These are phyloP conservation scores for Giardia muris DNA, from an alignment of 208 protist genomes.

Conservation along the genomic window DNA sequence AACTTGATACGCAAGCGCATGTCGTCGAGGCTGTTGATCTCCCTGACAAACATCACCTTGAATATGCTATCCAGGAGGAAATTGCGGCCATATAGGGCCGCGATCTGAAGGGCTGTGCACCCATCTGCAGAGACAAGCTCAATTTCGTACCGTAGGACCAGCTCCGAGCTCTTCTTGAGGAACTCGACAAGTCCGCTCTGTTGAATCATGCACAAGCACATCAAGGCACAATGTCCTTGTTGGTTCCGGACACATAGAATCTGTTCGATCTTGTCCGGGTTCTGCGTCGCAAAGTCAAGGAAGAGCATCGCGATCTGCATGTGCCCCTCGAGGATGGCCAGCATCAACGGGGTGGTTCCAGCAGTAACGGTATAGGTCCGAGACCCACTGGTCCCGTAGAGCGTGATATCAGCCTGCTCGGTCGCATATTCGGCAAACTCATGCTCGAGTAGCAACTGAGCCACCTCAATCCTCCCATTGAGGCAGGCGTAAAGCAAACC, in stretches of 20 bases:
- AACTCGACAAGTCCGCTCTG: background rate
- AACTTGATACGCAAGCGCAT: background rate
- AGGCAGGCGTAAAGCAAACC: background rate
- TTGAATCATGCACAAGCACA: background rate
- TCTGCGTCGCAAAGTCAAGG: background rate
- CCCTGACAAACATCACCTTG: background rate
- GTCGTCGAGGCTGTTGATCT: background rate
- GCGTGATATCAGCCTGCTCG: background rate
- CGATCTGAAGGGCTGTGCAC: background rate
- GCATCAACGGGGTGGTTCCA: background rate
- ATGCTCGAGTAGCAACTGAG: background rate
- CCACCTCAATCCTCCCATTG: background rate
- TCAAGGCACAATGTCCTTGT: background rate
- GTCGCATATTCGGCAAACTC: background rate
- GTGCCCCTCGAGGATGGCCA: background rate
- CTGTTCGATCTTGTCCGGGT: background rate
- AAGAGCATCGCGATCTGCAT: background rate
- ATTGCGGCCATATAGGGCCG: background rate
- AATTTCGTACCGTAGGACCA: background rate
- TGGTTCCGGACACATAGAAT: background rate
- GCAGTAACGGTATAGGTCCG: background rate
- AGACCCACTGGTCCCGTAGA: background rate
- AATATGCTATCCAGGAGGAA: background rate
- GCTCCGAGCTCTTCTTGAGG: background rate
- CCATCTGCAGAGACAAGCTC: background rate